These are phyloP conservation scores for Laguncularia racemosa DNA, from an alignment of 345 rosid species.

Conservation along the genomic window DNA sequence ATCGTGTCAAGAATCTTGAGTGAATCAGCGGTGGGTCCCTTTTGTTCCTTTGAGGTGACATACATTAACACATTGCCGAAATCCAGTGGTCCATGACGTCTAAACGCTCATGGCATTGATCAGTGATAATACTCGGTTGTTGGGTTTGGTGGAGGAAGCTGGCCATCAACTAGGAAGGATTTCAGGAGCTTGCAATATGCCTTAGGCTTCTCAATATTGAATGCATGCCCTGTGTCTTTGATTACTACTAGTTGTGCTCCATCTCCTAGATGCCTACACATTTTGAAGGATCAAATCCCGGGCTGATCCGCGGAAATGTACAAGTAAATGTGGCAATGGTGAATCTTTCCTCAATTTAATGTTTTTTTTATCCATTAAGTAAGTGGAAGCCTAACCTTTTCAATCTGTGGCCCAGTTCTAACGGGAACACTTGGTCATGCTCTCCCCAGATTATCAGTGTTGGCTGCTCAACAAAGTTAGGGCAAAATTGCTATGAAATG, in stretches of 20 bases:
- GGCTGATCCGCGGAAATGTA: neutral
- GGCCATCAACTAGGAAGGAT: constrained; percentile 26
- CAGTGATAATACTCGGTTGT: no score
- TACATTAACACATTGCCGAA: no score
- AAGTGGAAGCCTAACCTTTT: constrained; percentile 25
- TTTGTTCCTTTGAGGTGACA: no score
- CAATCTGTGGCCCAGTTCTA: constrained; percentile 61
- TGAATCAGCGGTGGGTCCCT: no score
- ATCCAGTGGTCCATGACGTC: no score
- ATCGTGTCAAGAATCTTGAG: no score
- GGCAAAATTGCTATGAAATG: neutral
- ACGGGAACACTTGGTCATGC: constrained; percentile 55
- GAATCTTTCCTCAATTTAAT: no score
- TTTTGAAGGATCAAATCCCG: neutral
- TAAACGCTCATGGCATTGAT: no score
- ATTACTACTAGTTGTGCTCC: constrained; percentile 44
- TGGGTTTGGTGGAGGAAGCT: neutral
- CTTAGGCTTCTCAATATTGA: constrained; percentile 48
- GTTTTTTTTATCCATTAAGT: neutral
- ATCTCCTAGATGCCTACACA: constrained; percentile 50
- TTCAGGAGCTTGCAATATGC: constrained; percentile 39
- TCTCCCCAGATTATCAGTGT: constrained; percentile 81
- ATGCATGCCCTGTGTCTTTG: constrained; percentile 59
- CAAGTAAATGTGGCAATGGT: neutral
- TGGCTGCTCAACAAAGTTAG: constrained; percentile 30